Evolutionary conservation across 805 yeast genomes (phyloP).

Genomic region (Kazachstania kunashirensis): DNA sequence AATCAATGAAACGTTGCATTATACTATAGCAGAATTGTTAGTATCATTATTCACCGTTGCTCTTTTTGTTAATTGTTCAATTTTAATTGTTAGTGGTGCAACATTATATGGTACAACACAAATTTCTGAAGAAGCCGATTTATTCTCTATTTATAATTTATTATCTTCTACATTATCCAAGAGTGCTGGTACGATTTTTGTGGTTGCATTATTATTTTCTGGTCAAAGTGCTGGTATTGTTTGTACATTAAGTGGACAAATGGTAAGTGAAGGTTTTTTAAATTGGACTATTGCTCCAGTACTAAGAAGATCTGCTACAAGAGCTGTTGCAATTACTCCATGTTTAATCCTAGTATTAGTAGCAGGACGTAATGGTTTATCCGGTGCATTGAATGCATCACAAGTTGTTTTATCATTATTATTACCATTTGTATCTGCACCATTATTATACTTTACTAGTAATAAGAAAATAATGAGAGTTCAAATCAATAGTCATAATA

Average conservation of each 20-base stretch:
- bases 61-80: conserved; percentile 80
- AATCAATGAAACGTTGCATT: conserved; percentile 68
- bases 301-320: conserved; percentile 65
- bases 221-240: conserved; percentile 94
- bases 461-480: conserved; percentile 60
- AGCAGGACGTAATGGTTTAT: conserved; percentile 74
- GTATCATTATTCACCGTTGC: conserved; percentile 84
- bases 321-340: conserved; percentile 79
- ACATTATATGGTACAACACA: conserved; percentile 50
- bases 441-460: conserved; percentile 72
- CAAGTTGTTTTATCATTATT: conserved; percentile 77
- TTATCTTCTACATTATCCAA: conserved; percentile 54
- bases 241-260: conserved; percentile 90
- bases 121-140: conserved; percentile 65
- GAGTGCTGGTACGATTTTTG: conserved; percentile 75
- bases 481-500: conserved; percentile 19
- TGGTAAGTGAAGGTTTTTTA: conserved; percentile 87
- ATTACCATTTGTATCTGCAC: conserved; percentile 82
- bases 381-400: conserved; percentile 67
- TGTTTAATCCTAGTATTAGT: conserved; percentile 65
- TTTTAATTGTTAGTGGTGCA: conserved; percentile 87
- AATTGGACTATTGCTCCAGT: conserved; percentile 77
- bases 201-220: conserved; percentile 72
- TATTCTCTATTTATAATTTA: conserved; percentile 68
- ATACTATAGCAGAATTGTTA: conserved; percentile 73